Evolutionary conservation across 1,284 basidiomycete species (phyloP), one percentile per base, ranked within the genome.

Genomic region (Trichosporon ovoides): DNA sequence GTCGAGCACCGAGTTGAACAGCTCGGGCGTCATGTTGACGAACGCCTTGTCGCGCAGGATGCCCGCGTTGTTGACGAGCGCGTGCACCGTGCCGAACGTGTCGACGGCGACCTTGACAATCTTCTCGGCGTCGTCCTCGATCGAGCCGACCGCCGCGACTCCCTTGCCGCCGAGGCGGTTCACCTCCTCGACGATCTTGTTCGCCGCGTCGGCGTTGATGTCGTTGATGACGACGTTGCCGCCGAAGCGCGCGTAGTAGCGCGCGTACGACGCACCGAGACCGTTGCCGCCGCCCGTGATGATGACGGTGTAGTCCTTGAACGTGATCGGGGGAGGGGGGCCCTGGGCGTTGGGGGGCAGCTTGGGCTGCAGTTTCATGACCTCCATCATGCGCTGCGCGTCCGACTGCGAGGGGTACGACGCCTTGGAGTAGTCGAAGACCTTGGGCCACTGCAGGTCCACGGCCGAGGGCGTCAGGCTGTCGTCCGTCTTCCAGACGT

Each of bases 221-320:
- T 99, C 96, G 76, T 98, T 99, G 60, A 98, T 85, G 40, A 98
- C 90, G 35, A 99, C 90, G 70, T 97, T 98, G 20, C 92, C 95
- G 33, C 96, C 96, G 5, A 94, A 83, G 62, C 84, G 85, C 40
- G 83, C 91, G 71, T 89, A 98, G 87, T 96, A 89, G 58, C 87
- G 81, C 0, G 96, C 90, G 74, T 98, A 97, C 5, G 86, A 85
- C 49, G 93, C 86, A 24, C 96, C 96, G 34, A 99, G 86, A 58
- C 93, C 94, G 33, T 87, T 89, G 40, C 93, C 93, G 14, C 91
- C 89, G 53, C 96, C 96, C 2, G 96, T 98, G 69, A 98, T 83
- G 66, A 98, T 86, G 59, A 91, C 90, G 3, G 93, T 97, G 81
- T 97, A 87, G 49, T 86, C 88, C 65, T 91, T 88, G 76, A 89